Percentiles rank a stretch among this genome's conserved stretches.
Conservation (phyloP, 1,284 basidiomycete genomes). For the Athelia psychrophila region DNA sequence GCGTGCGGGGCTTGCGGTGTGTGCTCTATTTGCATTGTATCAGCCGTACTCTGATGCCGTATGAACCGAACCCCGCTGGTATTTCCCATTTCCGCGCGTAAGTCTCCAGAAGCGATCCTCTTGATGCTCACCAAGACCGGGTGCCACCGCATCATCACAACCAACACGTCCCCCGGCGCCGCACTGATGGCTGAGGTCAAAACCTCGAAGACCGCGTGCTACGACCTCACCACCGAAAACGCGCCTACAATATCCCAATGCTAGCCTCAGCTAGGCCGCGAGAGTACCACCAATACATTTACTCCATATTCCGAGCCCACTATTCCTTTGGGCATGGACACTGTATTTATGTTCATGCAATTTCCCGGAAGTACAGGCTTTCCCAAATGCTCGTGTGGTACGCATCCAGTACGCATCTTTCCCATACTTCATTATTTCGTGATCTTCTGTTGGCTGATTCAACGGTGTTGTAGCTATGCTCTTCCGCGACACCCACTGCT, state of each 20-base stretch:
- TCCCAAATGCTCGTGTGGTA: conserved; percentile 16
- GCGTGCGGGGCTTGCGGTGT: conserved; percentile 25
- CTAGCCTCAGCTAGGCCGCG: conserved; percentile 28
- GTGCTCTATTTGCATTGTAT: not conserved
- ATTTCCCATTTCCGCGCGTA: conserved; percentile 29
- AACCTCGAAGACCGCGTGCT: conserved; percentile 8
- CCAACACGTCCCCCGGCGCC: conserved; percentile 15
- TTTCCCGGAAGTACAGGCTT: conserved; percentile 24
- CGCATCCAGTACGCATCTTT: not conserved
- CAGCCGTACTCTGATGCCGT: not conserved
- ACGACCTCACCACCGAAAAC: conserved; percentile 16
- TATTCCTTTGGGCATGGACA: conserved; percentile 2
- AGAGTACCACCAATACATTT: conserved; percentile 18
- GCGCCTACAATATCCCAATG: conserved; percentile 18
- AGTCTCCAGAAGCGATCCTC: conserved; percentile 22
- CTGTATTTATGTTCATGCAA: conserved; percentile 16
- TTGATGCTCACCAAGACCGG: conserved; percentile 18
- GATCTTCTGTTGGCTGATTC: conserved; percentile 19
- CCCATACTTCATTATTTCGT: too few species aligned
- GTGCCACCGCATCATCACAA: conserved; percentile 21
- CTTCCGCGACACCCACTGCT: conserved; percentile 14
- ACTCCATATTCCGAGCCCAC: conserved; percentile 15
- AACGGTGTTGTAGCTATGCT: not conserved
- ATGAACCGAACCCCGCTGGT: conserved; percentile 23
- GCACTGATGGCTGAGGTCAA: conserved; percentile 14